A percentile compares a stretch with the other conserved stretches of the same genome.
phyloP scores from a whole-genome alignment of 2,329 filamentous ascomycete species.

The Cladosporium sp. region DNA sequence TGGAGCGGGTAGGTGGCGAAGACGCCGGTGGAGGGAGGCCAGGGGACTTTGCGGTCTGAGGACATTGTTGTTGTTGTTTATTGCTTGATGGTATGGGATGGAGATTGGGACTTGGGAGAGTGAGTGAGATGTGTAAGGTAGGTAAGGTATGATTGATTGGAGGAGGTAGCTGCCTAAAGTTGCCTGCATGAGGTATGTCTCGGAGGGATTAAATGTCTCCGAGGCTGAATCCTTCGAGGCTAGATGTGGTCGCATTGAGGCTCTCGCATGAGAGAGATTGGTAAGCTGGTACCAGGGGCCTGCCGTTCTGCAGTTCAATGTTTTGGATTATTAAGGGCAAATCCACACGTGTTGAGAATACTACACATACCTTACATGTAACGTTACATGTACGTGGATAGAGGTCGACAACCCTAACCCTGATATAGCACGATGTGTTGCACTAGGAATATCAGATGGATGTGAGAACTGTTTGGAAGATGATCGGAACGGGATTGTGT shows the following conservation, averaged over 20 bases:
- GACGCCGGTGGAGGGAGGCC: conserved; percentile 23
- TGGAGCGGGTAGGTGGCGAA: conserved; percentile 28
- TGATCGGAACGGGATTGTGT: too few relatives aligned
- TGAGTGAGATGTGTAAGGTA: too few relatives aligned
- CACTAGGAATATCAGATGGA: too few relatives aligned
- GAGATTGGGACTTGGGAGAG: not conserved
- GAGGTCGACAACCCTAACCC: not conserved
- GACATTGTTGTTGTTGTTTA: not conserved
- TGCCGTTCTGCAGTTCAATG: not conserved
- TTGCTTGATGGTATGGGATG: not conserved
- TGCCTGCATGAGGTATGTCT: not conserved
- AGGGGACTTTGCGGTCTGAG: conserved; percentile 12
- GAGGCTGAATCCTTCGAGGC: not conserved
- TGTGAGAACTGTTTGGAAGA: too few relatives aligned
- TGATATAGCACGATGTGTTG: too few relatives aligned
- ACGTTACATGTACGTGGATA: not conserved
- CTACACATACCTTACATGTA: too few relatives aligned
- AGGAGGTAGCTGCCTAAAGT: not conserved
- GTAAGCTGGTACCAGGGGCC: not conserved
- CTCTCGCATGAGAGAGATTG: not conserved
- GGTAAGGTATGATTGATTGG: too few relatives aligned
- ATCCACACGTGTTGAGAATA: not conserved
- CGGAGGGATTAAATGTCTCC: not conserved
- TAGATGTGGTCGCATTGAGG: not conserved
- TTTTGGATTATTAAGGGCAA: not conserved